These are phyloP conservation scores for Epichloe brachyelytri DNA, from an alignment of 2,329 filamentous ascomycete genomes.

Conservation along the genomic window DNA sequence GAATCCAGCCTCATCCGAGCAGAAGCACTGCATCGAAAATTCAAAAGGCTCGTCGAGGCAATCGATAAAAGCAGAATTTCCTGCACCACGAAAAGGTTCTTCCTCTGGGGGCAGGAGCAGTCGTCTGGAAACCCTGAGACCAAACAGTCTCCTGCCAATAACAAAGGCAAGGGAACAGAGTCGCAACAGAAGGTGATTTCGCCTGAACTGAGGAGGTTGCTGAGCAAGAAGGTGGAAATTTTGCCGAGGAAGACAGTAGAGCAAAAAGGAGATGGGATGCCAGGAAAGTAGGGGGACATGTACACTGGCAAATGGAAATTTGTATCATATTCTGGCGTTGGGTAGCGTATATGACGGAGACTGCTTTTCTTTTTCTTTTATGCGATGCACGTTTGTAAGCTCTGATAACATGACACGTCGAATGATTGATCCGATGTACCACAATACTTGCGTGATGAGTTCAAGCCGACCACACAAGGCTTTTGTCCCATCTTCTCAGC, in stretches of 20 bases:
- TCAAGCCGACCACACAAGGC: too few species aligned
- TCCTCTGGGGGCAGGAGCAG: constrained; percentile 6
- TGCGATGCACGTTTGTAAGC: neutral
- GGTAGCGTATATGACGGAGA: neutral
- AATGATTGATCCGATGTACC: too few species aligned
- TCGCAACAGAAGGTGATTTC: constrained; percentile 36
- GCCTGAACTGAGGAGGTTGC: constrained; percentile 40
- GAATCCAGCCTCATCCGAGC: constrained; percentile 75
- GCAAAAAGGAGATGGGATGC: constrained; percentile 24
- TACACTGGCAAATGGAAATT: neutral
- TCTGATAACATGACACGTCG: too few species aligned
- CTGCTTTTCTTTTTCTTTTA: neutral
- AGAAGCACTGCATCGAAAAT: constrained; percentile 77
- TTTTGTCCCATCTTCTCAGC: too few species aligned
- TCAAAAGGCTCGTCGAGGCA: constrained; percentile 77
- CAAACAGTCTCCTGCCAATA: constrained; percentile 6
- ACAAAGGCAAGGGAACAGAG: constrained; percentile 24
- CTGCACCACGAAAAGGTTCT: constrained; percentile 29
- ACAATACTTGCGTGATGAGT: too few species aligned
- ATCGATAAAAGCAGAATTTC: constrained; percentile 87
- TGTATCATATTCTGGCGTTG: neutral
- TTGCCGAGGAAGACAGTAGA: constrained; percentile 25
- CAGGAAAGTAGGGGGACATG: constrained; percentile 12
- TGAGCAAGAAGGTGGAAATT: constrained; percentile 35
- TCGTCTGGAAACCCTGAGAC: neutral